Evolutionary conservation across 345 rosid species (phyloP).

Genomic region (Rhodamnia rubescens): DNA sequence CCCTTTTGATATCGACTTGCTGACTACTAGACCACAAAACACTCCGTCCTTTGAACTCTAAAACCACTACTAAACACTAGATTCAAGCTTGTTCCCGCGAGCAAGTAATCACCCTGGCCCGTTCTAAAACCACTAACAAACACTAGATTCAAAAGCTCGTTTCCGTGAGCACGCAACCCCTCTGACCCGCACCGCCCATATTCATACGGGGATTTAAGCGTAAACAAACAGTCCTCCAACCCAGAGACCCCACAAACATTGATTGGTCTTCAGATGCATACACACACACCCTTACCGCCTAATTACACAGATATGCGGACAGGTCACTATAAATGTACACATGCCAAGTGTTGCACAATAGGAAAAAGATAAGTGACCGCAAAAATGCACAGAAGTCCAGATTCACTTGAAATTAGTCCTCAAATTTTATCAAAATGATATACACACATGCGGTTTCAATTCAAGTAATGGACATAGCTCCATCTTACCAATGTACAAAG

Average conservation of each 20-base stretch:
- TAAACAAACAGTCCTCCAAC: neutral
- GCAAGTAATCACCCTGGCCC: no score
- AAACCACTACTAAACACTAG: no score
- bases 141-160: neutral
- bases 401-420: neutral
- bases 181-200: neutral
- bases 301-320: neutral
- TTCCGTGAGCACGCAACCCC: neutral
- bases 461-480: no score
- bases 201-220: neutral
- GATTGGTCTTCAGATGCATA: no score
- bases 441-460: neutral
- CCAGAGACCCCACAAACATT: neutral
- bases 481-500: neutral
- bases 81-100: no score
- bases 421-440: neutral
- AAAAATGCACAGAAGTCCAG: neutral
- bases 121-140: neutral
- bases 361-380: neutral
- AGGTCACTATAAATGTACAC: neutral
- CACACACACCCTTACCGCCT: neutral
- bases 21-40: no score
- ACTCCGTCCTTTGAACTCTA: no score
- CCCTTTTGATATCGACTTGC: no score
- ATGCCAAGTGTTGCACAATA: fast-evolving